Evolutionary conservation across 2,329 filamentous ascomycete species (phyloP).

Genomic region (Aspergillus pseudonomiae): DNA sequence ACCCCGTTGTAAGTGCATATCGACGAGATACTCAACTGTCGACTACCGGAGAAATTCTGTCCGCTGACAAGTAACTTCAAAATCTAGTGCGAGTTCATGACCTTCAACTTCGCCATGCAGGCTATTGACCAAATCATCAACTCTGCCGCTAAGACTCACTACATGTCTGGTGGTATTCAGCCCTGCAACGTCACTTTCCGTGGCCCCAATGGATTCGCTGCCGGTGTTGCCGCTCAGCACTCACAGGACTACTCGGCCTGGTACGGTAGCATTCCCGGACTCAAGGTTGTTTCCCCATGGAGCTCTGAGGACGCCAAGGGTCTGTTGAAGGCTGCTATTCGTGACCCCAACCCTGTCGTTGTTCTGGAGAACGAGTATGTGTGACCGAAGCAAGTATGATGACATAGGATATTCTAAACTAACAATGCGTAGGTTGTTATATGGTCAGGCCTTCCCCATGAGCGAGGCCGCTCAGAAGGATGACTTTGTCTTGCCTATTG

Average conservation of each 20-base stretch:
- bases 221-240: constrained; percentile 95
- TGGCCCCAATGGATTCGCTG: constrained; percentile 95
- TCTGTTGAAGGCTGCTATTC: constrained; percentile 94
- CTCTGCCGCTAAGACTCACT: constrained; percentile 97
- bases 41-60: background rate
- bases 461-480: constrained; percentile 93
- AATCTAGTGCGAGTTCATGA: constrained; percentile 96
- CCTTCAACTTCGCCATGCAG: constrained; percentile 99
- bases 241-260: constrained; percentile 98
- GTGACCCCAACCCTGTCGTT: constrained; percentile 95
- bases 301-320: constrained; percentile 98
- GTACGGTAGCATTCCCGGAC: constrained; percentile 96
- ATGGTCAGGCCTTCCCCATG: constrained; percentile 95
- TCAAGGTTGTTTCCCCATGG: constrained; percentile 97
- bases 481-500: constrained; percentile 96
- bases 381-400: background rate
- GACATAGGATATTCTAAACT: constrained; percentile 19
- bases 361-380: constrained; percentile 79
- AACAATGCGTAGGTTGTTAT: constrained; percentile 65
- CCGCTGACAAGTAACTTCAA: constrained; percentile 1
- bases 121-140: constrained; percentile 99
- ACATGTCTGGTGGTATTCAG: constrained; percentile 99
- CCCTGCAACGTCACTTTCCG: constrained; percentile 99
- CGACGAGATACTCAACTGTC: background rate
- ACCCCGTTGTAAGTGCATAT: constrained; percentile 76